Base-by-base conservation (phyloP, 2,329 filamentous ascomycete genomes). In the Colletotrichum phormii region DNA sequence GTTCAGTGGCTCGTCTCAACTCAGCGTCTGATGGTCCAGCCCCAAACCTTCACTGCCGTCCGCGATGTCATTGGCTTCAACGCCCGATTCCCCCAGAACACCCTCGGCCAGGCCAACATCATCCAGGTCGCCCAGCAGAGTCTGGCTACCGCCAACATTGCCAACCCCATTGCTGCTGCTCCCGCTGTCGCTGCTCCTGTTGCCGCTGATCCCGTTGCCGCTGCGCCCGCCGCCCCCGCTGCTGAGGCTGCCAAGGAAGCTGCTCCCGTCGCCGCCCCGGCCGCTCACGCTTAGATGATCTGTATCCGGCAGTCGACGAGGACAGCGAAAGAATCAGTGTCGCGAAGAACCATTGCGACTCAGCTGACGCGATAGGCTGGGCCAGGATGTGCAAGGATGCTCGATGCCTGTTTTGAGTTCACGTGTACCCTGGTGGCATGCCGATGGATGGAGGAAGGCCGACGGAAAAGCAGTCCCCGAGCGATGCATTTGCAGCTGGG, bases 1-100 rank as follows among this genome's bases (percentile, higher is more conserved):
- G 85, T 88, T 35, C 78, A 78, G 72, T 88, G 86, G 86, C 82
- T 86, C 65, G 85, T 88, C 8, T 81, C 84, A n/a, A 84, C 84
- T 4, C 78, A 84, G 67, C 82, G 81, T 62, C 81, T 86, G 37
- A 71, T 76, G 54, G 75, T 87, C 53, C 81, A 82, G 5, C 76
- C 80, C 9, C 59, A 77, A 12, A 83, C 84, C 15, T 86, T 84
- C 74, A 75, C 78, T 58, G 79, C 78, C 59, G 84, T 80, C 18
- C 82, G 84, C 64, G 79, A 83, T 49, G 81, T 86, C 55, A 82
- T 88, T 65, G 85, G 85, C 37, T 87, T 85, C 80, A 88, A 88
- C 79, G 79, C 84, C 5, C 81, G 86, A 24, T 85, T 82, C 71
- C 80, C 85, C 2, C 86, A 88, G 76, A 84, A 84, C 75, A 76